Conservation (phyloP, 805 yeast species). For the Lachancea meyersii region DNA sequence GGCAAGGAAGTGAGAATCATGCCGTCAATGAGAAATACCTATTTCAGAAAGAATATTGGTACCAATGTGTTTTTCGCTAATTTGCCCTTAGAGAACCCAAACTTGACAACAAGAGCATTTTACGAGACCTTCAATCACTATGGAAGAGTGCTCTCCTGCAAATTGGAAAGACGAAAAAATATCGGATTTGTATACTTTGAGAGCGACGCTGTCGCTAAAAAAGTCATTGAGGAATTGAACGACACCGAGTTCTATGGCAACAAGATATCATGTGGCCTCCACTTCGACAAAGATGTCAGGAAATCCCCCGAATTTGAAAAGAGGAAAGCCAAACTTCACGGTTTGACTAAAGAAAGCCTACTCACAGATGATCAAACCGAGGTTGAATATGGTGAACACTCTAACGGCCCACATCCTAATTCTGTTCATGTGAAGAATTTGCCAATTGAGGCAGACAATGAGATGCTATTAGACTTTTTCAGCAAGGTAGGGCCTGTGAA, state of each 20-base stretch:
- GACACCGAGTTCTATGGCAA: conserved; percentile 27
- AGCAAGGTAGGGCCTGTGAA: conserved; percentile 31
- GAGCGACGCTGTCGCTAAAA: conserved; percentile 30
- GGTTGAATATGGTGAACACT: conserved; percentile 1
- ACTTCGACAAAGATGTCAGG: conserved; percentile 35
- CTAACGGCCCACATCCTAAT: conserved; percentile 25
- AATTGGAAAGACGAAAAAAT: conserved; percentile 33
- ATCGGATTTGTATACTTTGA: conserved; percentile 40
- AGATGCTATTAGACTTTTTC: conserved; percentile 27
- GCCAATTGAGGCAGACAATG: conserved; percentile 28
- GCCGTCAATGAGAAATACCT: conserved; percentile 46
- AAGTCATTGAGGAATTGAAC: conserved; percentile 32
- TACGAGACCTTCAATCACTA: conserved; percentile 44
- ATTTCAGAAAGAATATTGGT: conserved; percentile 39
- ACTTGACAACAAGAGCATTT: conserved; percentile 39
- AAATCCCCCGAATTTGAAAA: conserved; percentile 30
- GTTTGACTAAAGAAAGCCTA: conserved; percentile 15
- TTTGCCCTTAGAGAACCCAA: conserved; percentile 31
- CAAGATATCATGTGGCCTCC: conserved; percentile 36
- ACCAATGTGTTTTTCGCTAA: conserved; percentile 47
- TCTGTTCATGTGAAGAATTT: conserved; percentile 33
- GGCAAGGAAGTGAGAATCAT: conserved; percentile 47
- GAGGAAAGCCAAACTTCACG: conserved; percentile 22
- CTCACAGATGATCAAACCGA: conserved; percentile 14
- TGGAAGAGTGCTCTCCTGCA: conserved; percentile 43